These are phyloP conservation scores for Rhodotorula sp. DNA, from an alignment of 1,284 basidiomycete species.

Conservation along the genomic window DNA sequence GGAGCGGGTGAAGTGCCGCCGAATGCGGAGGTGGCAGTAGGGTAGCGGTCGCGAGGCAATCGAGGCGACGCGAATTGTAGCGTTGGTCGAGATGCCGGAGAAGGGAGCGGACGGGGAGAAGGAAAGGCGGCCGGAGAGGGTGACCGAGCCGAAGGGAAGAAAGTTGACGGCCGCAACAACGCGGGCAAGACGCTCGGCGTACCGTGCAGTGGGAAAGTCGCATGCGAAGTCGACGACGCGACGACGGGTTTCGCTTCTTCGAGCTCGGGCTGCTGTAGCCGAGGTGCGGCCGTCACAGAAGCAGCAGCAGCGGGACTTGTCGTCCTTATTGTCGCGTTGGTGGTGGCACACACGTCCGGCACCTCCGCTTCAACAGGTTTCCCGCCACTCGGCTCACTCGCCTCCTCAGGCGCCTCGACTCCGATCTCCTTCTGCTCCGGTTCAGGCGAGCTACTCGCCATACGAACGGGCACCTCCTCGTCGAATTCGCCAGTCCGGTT, in stretches of 20 bases:
- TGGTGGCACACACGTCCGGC: not conserved
- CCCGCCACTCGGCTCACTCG: not conserved
- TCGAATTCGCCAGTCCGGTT: slow-evolving; percentile 25
- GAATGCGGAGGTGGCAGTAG: not conserved
- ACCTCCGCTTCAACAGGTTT: not conserved
- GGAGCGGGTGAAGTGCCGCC: not conserved
- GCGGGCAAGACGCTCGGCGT: not conserved
- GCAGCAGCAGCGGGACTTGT: not conserved
- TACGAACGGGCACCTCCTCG: not conserved
- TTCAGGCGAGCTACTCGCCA: slow-evolving; percentile 3
- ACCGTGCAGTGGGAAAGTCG: not conserved
- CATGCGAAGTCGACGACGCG: not conserved
- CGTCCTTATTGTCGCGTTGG: not conserved
- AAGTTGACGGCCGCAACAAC: not conserved
- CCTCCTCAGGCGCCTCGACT: not conserved
- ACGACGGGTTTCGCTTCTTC: not conserved
- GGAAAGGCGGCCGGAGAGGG: slow-evolving; percentile 5
- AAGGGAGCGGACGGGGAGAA: not conserved
- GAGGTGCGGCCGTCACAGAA: too few species aligned
- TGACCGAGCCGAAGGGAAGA: not conserved
- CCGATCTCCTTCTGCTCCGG: not conserved
- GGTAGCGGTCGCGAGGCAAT: not conserved
- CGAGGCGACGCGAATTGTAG: slow-evolving; percentile 10
- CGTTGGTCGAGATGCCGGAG: not conserved
- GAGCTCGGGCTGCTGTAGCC: too few species aligned